Evolutionary conservation across 768 basidiomycete species (phyloP).

Genomic region (Collybiopsis confluens): DNA sequence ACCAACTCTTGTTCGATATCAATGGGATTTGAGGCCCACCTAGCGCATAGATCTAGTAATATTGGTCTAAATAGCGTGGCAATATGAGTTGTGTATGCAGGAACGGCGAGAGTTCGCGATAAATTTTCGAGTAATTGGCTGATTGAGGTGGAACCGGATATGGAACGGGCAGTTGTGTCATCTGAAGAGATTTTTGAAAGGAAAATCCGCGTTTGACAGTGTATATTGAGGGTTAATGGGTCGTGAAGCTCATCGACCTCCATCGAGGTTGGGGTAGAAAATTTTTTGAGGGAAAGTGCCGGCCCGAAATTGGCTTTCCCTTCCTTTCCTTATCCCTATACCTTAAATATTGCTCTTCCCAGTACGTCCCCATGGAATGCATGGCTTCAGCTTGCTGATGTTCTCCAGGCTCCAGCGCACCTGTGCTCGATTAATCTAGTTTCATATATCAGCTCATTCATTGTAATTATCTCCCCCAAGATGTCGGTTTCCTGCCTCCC

Average conservation of each 20-base stretch:
- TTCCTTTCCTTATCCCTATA: not conserved
- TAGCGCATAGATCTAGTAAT: slow-evolving; percentile 71
- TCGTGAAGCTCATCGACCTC: slow-evolving; percentile 30
- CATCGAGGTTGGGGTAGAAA: not conserved
- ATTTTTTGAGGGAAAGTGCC: not conserved
- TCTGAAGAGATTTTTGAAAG: slow-evolving; percentile 38
- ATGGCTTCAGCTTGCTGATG: no score
- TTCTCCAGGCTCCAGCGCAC: no score
- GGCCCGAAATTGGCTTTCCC: no score
- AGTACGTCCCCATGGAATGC: no score
- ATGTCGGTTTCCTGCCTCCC: not conserved
- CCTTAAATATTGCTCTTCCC: no score
- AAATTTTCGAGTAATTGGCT: slow-evolving; percentile 46
- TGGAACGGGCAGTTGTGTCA: slow-evolving; percentile 32
- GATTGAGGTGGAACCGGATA: slow-evolving; percentile 36
- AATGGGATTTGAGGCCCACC: slow-evolving; percentile 66
- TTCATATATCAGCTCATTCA: no score
- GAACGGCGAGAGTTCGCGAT: slow-evolving; percentile 55
- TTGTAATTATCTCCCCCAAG: not conserved
- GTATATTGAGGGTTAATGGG: slow-evolving; percentile 57
- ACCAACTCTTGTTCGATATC: slow-evolving; percentile 47
- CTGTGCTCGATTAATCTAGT: no score
- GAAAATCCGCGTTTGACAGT: slow-evolving; percentile 46
- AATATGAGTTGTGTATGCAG: slow-evolving; percentile 60
- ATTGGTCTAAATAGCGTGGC: slow-evolving; percentile 72